These are phyloP conservation scores for maize (Zea mays) DNA, from an alignment of 176 grass and related monocot species.

Conservation along the genomic window DNA sequence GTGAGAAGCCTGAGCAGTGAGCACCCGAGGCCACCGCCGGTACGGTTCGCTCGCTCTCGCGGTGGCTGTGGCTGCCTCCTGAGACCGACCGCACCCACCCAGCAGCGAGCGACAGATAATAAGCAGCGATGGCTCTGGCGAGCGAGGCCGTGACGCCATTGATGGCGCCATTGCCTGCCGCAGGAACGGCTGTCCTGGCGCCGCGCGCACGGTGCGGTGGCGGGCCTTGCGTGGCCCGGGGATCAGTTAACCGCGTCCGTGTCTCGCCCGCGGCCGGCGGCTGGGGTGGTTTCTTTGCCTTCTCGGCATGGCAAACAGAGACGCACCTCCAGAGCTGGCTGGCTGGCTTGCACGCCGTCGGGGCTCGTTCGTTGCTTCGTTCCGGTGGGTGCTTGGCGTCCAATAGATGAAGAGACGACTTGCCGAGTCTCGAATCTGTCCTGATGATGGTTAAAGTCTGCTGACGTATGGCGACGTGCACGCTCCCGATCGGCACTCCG, in stretches of 20 bases:
- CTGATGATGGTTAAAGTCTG: background rate
- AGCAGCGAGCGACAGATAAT: conserved; percentile 1
- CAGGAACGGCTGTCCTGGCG: background rate
- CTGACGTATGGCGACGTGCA: background rate
- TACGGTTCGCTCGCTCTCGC: too few relatives aligned
- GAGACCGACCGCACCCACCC: background rate
- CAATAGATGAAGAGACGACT: conserved; percentile 1
- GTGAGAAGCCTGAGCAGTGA: background rate
- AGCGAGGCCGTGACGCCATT: conserved; percentile 12
- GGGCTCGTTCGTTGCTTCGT: background rate
- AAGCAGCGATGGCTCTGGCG: background rate
- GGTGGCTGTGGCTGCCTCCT: background rate
- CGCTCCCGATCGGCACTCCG: background rate
- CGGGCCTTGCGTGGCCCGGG: background rate
- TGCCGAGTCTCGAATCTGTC: conserved; percentile 6
- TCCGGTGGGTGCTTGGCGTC: conserved; percentile 18
- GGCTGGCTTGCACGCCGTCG: conserved; percentile 2
- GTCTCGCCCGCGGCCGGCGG: background rate
- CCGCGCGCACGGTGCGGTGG: conserved; percentile 16
- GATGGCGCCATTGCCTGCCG: background rate
- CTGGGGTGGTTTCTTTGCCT: background rate
- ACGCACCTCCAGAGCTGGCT: background rate
- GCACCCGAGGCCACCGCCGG: too few relatives aligned
- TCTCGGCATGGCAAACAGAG: background rate
- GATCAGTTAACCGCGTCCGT: conserved; percentile 4